Evolutionary conservation across 2,329 filamentous ascomycete species (phyloP), one percentile per base, ranked within the genome.

Genomic region (Chaetomium olivaceum): DNA sequence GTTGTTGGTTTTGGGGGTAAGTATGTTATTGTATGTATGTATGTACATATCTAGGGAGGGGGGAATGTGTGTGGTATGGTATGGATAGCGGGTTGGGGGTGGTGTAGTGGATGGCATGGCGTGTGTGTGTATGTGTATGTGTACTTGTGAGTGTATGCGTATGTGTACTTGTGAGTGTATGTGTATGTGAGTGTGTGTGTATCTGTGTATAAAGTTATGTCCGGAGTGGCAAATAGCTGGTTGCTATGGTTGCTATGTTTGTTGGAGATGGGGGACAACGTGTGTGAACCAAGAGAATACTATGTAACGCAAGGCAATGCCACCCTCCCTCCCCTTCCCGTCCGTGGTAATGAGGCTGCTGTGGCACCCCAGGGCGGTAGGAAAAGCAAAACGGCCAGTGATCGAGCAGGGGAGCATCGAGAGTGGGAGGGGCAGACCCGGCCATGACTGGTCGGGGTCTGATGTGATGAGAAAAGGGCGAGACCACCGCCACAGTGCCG

Each of bases 381-480:
- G 54, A 3, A 29, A 51, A 31, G 36, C 16, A 23, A 29, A 29
- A 21, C 31, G 27, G 59, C 29, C 51, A 33, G 52, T 39, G 14
- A 36, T 29, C 39, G 19, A 21, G 29, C n/a, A 8, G 23, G 11
- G 14, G 25, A 46, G 55, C 11, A 31, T 14, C 29, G 52, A 4
- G 23, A 11, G 23, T n/a, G 46, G 65, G 61, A 65, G 65, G 67
- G 63, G 59, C 57, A 66, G 63, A 54, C 48, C 46, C 12, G 56
- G 60, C 39, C 23, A 57, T 68, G 65, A 70, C 60, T 58, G 65
- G 68, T 52, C 31, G 12, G 7, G 31, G 62, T 60, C 48, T 50
- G 14, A 46, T 60, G 61, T 66, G 61, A 67, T 51, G 65, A 16
- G 21, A n/a, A 51, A 36, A 55, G 55, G 36, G 39, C 57, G 25